phyloP scores from a whole-genome alignment of 331 rosid genomes.

The Rosa hybrid region DNA sequence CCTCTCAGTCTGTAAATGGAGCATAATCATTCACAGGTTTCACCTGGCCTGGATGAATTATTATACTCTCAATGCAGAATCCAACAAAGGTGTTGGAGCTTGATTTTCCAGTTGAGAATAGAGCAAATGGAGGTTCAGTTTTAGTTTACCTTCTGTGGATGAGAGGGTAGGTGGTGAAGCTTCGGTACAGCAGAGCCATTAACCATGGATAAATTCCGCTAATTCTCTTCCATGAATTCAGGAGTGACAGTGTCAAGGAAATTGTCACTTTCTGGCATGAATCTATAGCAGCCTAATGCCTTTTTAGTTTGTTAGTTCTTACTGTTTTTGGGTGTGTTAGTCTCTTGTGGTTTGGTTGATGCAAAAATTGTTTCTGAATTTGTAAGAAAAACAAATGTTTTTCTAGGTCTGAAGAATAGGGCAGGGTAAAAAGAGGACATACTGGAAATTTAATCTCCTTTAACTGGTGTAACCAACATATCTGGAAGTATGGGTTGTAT shows the following conservation, averaged over 20 bases:
- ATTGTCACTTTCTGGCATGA: constrained; percentile 37
- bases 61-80: constrained; percentile 83
- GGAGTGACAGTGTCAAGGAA: constrained; percentile 57
- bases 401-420: constrained; percentile 11
- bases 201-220: constrained; percentile 43
- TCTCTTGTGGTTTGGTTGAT: constrained; percentile 17
- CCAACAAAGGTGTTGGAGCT: constrained; percentile 95
- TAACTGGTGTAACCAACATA: constrained; percentile 24
- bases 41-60: constrained; percentile 60
- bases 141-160: constrained; percentile 65
- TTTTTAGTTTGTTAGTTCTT: constrained; percentile 17
- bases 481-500: constrained; percentile 29
- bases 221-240: constrained; percentile 38
- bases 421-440: constrained; percentile 9
- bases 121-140: constrained; percentile 85
- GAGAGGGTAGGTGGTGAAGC: constrained; percentile 57
- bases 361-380: constrained; percentile 20
- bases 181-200: constrained; percentile 45
- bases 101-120: constrained; percentile 72
- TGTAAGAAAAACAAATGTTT: constrained; percentile 8
- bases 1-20: constrained; percentile 96
- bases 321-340: constrained; percentile 31
- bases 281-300: constrained; percentile 27
- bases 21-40: constrained; percentile 83
- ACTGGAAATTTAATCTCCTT: not conserved